Percentiles rank a stretch among this genome's conserved stretches.
Evolutionary conservation across 306 rosid species (phyloP).

Genomic region (Quercus bicolor): DNA sequence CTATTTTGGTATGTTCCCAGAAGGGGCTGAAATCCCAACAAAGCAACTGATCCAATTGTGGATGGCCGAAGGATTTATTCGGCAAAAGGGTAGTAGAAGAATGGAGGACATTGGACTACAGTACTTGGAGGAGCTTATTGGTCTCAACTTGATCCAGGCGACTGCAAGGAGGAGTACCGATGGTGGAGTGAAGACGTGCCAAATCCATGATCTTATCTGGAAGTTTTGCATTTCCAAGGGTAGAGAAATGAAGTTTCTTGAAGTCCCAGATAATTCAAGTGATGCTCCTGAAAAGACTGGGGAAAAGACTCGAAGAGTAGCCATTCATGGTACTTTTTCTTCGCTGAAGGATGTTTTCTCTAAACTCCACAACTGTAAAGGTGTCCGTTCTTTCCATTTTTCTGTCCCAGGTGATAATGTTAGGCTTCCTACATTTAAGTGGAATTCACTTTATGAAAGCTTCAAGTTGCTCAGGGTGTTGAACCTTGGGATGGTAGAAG

Average conservation of each 20-base stretch:
- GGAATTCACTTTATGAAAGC: background rate
- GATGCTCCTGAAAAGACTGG: background rate
- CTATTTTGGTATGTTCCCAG: slow-evolving; percentile 1
- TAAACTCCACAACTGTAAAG: background rate
- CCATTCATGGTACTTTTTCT: background rate
- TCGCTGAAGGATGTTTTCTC: background rate
- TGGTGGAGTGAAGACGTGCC: background rate
- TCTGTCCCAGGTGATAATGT: background rate
- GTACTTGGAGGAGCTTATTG: background rate
- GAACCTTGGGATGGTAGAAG: background rate
- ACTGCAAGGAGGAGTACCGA: background rate
- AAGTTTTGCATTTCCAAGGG: background rate
- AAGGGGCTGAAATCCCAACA: background rate
- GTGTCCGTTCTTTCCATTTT: background rate
- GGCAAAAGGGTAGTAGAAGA: background rate
- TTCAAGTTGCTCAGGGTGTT: background rate
- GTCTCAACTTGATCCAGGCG: background rate
- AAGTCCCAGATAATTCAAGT: background rate
- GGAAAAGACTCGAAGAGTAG: background rate
- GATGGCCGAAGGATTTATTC: background rate
- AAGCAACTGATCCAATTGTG: background rate
- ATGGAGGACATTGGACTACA: background rate
- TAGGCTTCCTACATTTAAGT: background rate
- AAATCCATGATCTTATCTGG: background rate
- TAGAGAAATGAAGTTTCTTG: background rate